Evolutionary conservation across 2,329 filamentous ascomycete species (phyloP), one percentile per base, ranked within the genome.

Genomic region (Atkinsonella hypoxylon): DNA sequence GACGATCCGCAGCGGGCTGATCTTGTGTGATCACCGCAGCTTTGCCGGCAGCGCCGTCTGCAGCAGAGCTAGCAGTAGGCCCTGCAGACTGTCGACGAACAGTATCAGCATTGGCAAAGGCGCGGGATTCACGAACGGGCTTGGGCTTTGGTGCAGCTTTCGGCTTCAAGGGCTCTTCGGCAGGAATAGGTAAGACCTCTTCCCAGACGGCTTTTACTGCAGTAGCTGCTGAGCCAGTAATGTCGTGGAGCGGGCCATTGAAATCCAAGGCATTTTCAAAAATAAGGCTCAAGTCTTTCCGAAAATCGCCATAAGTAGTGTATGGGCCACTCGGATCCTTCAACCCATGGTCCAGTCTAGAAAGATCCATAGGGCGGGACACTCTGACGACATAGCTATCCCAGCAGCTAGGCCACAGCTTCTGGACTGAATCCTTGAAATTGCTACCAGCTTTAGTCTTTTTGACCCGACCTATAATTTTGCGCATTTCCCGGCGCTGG

Each of bases 351-450:
- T 97, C 91, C 61, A 98, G 87, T 10, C 84, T 84, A 39, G 77
- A 75, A 38, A 98, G 76, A 65, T 97, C 91, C 74, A 95, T 90
- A 0, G 90, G 90, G 31, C 83, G 77, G 38, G 82, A 78, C 57
- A 97, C 70, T 54, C 72, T 82, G 36, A 84, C 73, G 1, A 78
- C 71, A 55, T 85, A 87, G 55, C 89, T 86, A 2, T 81, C 82
- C 50, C 87, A 89, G 40, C 97, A 81, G 30, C 72, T 74, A 40
- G 95, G 77, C 67, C 85, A 87, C 22, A 91, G 71, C 39, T 77
- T 79, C 63, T 87, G 78, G 8, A 97, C 93, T 0, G 93, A 84
- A 41, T 82, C 77, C 55, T 81, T 77, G 70, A 95, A 97, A 50
- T 84, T 78, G 7, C 70, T 69, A 2, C 91, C 87, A 53, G 83